These are phyloP conservation scores for Colletotrichum lupini DNA, from an alignment of 2,329 filamentous ascomycete species.

Conservation along the genomic window DNA sequence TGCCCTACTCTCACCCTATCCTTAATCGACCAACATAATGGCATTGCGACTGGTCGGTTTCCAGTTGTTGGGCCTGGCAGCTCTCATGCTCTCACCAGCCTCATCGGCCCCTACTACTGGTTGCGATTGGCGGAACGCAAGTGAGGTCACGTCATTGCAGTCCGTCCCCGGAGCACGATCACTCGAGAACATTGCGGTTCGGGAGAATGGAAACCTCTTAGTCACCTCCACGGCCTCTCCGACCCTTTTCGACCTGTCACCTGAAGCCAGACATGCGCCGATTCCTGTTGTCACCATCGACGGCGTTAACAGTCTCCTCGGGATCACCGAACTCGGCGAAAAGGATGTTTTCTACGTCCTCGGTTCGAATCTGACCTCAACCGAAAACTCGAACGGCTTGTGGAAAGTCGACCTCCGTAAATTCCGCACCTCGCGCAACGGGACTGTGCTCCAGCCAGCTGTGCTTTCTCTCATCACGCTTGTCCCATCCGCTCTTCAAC, in stretches of 20 bases:
- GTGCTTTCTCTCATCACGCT: constrained; percentile 22
- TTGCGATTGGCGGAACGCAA: background rate
- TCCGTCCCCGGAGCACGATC: constrained; percentile 16
- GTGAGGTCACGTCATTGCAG: background rate
- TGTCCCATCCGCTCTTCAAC: constrained; percentile 27
- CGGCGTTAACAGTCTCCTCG: constrained; percentile 18
- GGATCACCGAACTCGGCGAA: constrained; percentile 36
- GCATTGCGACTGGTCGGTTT: no score
- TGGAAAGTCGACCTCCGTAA: constrained; percentile 33
- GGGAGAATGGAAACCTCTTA: constrained; percentile 36
- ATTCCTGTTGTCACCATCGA: constrained; percentile 30
- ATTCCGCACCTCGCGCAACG: constrained; percentile 2
- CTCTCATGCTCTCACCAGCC: background rate
- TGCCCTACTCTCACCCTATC: no score
- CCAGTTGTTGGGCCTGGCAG: background rate
- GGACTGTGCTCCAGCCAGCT: background rate
- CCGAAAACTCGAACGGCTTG: constrained; percentile 22
- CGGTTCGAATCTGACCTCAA: constrained; percentile 31
- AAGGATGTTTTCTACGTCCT: constrained; percentile 38
- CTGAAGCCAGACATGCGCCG: constrained; percentile 13
- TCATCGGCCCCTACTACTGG: background rate
- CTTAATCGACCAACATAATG: no score
- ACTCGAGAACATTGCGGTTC: constrained; percentile 39
- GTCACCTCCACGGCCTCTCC: constrained; percentile 33
- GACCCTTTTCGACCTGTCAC: constrained; percentile 28